Percentiles rank a stretch among this genome's conserved stretches.
Evolutionary conservation across 2,329 filamentous ascomycete species (phyloP).

Genomic region (Curvularia hawaiiensis): DNA sequence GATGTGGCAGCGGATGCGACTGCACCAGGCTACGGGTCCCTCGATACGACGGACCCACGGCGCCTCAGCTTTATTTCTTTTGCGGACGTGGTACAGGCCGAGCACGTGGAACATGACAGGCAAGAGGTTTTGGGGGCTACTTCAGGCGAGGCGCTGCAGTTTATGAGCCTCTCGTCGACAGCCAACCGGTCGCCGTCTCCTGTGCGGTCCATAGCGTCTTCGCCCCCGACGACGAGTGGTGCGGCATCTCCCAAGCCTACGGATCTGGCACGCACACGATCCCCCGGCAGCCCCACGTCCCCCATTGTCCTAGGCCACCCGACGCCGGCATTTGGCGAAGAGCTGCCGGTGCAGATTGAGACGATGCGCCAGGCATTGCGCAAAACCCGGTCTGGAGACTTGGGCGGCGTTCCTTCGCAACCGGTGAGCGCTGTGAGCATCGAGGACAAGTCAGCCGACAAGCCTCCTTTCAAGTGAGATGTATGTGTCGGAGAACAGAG

Average conservation of each 20-base stretch:
- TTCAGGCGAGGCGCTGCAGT: constrained; percentile 67
- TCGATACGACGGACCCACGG: constrained; percentile 79
- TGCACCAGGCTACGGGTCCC: constrained; percentile 75
- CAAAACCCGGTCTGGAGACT: constrained; percentile 82
- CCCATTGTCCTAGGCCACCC: constrained; percentile 54
- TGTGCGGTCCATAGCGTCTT: constrained; percentile 77
- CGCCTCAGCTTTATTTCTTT: constrained; percentile 95
- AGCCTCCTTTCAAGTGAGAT: constrained; percentile 37
- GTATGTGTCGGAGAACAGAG: background rate
- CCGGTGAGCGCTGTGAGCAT: constrained; percentile 47
- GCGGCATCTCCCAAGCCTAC: constrained; percentile 72
- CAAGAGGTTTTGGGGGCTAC: constrained; percentile 27
- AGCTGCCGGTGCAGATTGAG: constrained; percentile 85
- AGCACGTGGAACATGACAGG: constrained; percentile 71
- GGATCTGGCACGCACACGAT: constrained; percentile 67
- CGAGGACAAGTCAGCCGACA: constrained; percentile 44
- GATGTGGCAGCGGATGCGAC: constrained; percentile 31
- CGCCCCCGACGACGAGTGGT: constrained; percentile 77
- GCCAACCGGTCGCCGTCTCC: constrained; percentile 75
- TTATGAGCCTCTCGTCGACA: constrained; percentile 69
- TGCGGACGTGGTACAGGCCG: constrained; percentile 88
- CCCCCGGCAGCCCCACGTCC: constrained; percentile 65
- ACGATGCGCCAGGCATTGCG: constrained; percentile 91
- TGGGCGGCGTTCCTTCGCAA: constrained; percentile 55
- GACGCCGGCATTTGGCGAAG: constrained; percentile 63